Conservation (phyloP, 2,329 filamentous ascomycete genomes). For the Trichoderma semiorbis region DNA sequence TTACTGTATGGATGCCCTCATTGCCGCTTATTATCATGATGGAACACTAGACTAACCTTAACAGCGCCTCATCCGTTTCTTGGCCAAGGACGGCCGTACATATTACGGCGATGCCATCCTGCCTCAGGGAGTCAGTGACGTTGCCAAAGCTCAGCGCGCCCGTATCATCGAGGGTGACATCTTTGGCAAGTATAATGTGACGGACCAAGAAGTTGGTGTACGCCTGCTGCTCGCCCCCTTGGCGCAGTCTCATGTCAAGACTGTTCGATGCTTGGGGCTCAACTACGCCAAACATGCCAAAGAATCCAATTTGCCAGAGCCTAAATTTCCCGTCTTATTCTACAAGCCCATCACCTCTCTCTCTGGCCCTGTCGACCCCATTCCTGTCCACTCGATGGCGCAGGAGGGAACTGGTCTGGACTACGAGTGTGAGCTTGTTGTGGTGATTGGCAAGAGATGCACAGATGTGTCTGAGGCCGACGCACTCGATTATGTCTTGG, state of each 20-base stretch:
- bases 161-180: constrained; percentile 62
- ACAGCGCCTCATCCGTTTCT: constrained; percentile 71
- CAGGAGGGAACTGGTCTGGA: constrained; percentile 66
- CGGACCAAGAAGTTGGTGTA: constrained; percentile 56
- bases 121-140: constrained; percentile 55
- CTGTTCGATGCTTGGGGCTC: constrained; percentile 66
- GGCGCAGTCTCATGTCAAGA: constrained; percentile 58
- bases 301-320: constrained; percentile 66
- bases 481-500: constrained; percentile 69
- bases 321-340: constrained; percentile 70
- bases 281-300: constrained; percentile 71
- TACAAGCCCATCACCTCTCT: constrained; percentile 61
- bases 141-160: constrained; percentile 58
- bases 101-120: constrained; percentile 76
- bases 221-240: constrained; percentile 60
- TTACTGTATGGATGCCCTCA: constrained; percentile 5
- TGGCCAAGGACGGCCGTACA: constrained; percentile 64
- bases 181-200: constrained; percentile 62
- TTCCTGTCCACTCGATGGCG: constrained; percentile 62
- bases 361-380: constrained; percentile 60
- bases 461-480: constrained; percentile 60
- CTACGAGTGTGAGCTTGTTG: constrained; percentile 77
- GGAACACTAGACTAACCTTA: background rate
- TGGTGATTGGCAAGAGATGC: constrained; percentile 66
- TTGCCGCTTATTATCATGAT: background rate